Percentiles rank a stretch among this genome's conserved stretches.
phyloP scores from a whole-genome alignment of 2,329 filamentous ascomycete species.

The Cladosporium colombiae region DNA sequence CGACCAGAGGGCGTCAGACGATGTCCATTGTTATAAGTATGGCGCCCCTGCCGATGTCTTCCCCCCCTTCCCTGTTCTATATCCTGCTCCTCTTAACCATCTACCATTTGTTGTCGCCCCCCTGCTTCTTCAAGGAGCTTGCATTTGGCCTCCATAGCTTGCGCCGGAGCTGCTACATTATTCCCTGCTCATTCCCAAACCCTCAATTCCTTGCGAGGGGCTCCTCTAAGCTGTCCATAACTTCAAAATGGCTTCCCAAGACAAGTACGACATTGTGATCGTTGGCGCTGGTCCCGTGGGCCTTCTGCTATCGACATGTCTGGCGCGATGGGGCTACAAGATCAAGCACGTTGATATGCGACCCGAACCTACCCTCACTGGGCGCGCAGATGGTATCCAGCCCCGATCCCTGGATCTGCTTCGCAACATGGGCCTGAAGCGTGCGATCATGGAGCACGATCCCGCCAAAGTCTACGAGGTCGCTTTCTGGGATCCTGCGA shows the following conservation, averaged over 20 bases:
- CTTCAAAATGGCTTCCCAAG: conserved; percentile 25
- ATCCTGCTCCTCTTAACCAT: not conserved
- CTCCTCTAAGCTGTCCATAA: not conserved
- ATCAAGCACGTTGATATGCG: conserved; percentile 95
- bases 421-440: conserved; percentile 86
- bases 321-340: conserved; percentile 90
- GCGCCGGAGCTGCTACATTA: not conserved
- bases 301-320: conserved; percentile 80
- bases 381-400: conserved; percentile 89
- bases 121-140: conserved; percentile 1
- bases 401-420: conserved; percentile 84
- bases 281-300: conserved; percentile 88
- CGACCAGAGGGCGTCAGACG: not conserved
- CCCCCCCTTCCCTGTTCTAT: not conserved
- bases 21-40: conserved; percentile 12
- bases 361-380: conserved; percentile 78
- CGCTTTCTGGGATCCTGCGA: conserved; percentile 63
- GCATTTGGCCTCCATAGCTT: not conserved
- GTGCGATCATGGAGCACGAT: conserved; percentile 81
- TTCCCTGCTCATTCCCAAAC: not conserved
- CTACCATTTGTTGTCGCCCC: not conserved
- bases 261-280: conserved; percentile 72
- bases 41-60: not conserved
- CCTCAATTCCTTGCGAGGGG: not conserved
- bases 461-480: conserved; percentile 81